phyloP scores from a whole-genome alignment of 108 stramenopile species.

The Discostella stelligeroides region DNA sequence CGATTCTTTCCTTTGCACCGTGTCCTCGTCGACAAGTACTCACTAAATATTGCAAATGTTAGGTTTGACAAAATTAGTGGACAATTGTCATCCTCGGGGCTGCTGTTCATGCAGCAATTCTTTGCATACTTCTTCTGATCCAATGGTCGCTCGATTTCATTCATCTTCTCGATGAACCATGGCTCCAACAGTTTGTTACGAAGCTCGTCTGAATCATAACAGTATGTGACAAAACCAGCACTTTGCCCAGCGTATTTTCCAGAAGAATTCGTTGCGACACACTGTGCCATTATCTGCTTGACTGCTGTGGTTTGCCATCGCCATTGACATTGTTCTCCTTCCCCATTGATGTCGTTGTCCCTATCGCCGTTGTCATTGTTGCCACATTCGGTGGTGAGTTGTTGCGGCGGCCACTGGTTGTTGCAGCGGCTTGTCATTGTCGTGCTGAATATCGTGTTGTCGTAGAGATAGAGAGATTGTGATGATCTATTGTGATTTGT shows the following conservation, averaged over 20 bases:
- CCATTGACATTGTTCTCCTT: neutral
- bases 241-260: neutral
- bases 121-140: neutral
- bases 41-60: constrained; percentile 8
- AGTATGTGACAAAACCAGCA: neutral
- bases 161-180: neutral
- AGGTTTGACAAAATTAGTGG: constrained; percentile 11
- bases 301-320: neutral
- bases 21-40: constrained; percentile 6
- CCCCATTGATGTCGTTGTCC: neutral
- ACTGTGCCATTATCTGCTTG: neutral
- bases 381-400: no score
- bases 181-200: neutral
- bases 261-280: neutral
- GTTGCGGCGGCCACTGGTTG: no score
- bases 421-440: no score
- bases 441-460: no score
- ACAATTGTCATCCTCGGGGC: constrained; percentile 1
- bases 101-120: neutral
- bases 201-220: neutral
- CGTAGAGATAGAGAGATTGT: no score
- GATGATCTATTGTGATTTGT: no score
- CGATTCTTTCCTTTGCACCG: neutral
- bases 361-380: neutral
- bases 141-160: neutral